Base-by-base conservation (phyloP, 2,329 filamentous ascomycete genomes). In the Clonostachys rosea region DNA sequence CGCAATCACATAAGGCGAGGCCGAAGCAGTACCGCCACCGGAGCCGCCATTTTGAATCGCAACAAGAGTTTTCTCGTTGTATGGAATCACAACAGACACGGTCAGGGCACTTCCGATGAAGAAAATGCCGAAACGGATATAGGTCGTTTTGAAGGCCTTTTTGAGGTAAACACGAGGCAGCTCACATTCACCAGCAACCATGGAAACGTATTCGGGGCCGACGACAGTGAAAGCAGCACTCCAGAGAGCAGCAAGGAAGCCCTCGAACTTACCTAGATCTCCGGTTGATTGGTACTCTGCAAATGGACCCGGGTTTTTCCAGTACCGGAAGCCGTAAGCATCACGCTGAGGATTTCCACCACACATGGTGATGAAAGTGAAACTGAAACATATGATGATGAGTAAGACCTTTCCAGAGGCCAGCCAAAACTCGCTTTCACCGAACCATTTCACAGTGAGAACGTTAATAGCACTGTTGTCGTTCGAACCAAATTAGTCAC, bases 291-390 rank as follows among this genome's bases (percentile, higher is more conserved):
- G 74, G 46, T 81, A 69, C 51, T 81, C 77, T 4, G 71, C 74
- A 47, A 62, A 61, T 0, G 58, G 37, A 2, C 80, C 83, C 0
- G 84, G 84, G 37, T 79, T 67, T 41, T 71, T 77, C 82, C 85
- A 90, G 60, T 86, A 86, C 42, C 75, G 65, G 59, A 87, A 87
- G 1, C 85, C 84, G 46, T 82, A 74, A 3, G 76, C 71, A 17
- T 78, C 71, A 2, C 72, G 71, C 3, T 77, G 73, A 0, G 81
- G 75, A 5, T 79, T 75, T 34, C 81, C 82, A 12, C 82, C 82
- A 0, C 81, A 68, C 57, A 83, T 48, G 50, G 84, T 79, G 43
- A 84, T 68, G 30, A 85, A 64, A 14, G 78, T 78, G 54, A 82
- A 77, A 44, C 81, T 70, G 44, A 81, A 81, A 35, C 86, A 66